Evolutionary conservation across 371 early-diverging fungal genomes (phyloP), one percentile per base, ranked within the genome.

Genomic region (Syncephalastrum contaminatum): DNA sequence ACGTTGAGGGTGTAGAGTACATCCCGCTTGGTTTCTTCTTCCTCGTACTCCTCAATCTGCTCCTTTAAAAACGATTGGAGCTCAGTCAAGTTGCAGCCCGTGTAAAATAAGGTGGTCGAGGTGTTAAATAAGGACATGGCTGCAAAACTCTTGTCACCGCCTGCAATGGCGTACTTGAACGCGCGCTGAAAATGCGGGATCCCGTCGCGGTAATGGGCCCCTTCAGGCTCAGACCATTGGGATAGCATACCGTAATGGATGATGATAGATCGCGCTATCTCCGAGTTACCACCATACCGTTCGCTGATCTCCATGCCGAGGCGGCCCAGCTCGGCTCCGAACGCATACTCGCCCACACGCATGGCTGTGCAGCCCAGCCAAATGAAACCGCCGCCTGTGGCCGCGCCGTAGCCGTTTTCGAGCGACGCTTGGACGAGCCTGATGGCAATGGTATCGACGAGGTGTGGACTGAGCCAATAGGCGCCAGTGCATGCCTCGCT

Each of bases 401-500:
- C 61, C n/a, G 60, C 39, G 4, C 69, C 69, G 21, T 62, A 62
- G 0, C 77, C 77, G 41, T 65, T 48, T 13, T 62, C 44, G 2
- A 77, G 48, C 1, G 77, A 77, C n/a, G 69, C n/a, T 24, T 70
- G 65, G 3, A 73, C 67, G 1, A 77, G 53, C 16, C 65, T 71
- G 19, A 72, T 54, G 0, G 72, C 64, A 45, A 73, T 62, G 24
- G 53, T 60, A n/a, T 70, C 71, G 14, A 71, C 62, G 12, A 77
- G 52, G 15, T 52, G 53, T 2, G 69, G 73, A 30, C 64, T 58
- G 7, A 73, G 51, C 77, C 73, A 73, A 43, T 72, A 70, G 14
- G 73, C 73, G n/a, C 70, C 69, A 1, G 62, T 65, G 22, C 73
- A 71, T 2, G 69, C 72, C 45, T 77, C 77, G 36, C 69, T 64